Conservation (phyloP, 768 basidiomycete genomes). For the Mycena galericulata region DNA sequence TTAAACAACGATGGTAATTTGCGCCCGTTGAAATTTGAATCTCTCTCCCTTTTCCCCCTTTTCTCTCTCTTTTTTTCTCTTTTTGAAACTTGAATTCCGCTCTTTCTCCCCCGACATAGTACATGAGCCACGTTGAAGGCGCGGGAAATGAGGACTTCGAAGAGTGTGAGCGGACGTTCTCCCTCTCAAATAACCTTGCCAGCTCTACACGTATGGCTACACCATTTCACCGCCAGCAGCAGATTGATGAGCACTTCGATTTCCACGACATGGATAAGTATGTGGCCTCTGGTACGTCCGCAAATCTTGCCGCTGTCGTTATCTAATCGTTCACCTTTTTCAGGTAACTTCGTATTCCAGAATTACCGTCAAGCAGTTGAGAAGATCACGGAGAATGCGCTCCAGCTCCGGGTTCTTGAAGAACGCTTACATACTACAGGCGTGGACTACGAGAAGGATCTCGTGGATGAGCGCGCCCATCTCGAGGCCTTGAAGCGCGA, state of each 20-base stretch:
- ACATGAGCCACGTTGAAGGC: constrained; percentile 43
- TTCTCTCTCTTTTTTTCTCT: too few species aligned
- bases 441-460: not conserved
- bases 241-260: constrained; percentile 38
- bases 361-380: constrained; percentile 19
- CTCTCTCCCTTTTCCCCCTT: too few species aligned
- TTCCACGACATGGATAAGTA: constrained; percentile 39
- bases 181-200: constrained; percentile 43
- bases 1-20: too few species aligned
- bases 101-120: constrained; percentile 45
- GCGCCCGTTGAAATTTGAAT: too few species aligned
- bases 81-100: too few species aligned
- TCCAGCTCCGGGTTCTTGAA: not conserved
- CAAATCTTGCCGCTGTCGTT: not conserved
- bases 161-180: constrained; percentile 43
- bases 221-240: constrained; percentile 40
- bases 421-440: not conserved
- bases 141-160: constrained; percentile 42
- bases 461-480: not conserved
- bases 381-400: not conserved
- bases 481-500: not conserved
- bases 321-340: too few species aligned
- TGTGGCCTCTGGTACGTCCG: constrained; percentile 26
- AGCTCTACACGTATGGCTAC: constrained; percentile 32
- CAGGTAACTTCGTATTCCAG: constrained; percentile 21